A percentile compares a stretch with the other conserved stretches of the same genome.
Evolutionary conservation across 371 early-diverging fungal species (phyloP).

Genomic region (Parasitella parasitica): DNA sequence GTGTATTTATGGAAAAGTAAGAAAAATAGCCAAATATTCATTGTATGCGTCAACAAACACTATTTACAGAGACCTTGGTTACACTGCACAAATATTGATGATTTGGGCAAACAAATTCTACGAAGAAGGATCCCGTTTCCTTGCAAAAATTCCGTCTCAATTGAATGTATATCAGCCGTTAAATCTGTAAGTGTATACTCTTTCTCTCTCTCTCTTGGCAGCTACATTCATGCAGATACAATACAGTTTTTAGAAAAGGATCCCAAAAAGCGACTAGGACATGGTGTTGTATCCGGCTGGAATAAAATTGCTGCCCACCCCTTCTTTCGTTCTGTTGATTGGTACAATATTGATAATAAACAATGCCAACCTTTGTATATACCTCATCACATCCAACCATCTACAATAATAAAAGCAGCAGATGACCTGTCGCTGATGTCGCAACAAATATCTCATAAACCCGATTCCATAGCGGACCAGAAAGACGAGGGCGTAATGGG

Average conservation of each 20-base stretch:
- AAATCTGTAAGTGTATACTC: conserved; percentile 49
- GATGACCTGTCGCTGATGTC: background rate
- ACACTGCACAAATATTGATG: conserved; percentile 36
- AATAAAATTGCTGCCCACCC: conserved; percentile 34
- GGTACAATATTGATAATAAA: conserved; percentile 38
- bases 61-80: conserved; percentile 46
- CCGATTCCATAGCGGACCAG: background rate
- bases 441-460: background rate
- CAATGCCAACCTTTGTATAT: conserved; percentile 47
- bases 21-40: background rate
- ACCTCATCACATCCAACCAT: conserved; percentile 15
- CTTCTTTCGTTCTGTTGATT: conserved; percentile 38
- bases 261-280: conserved; percentile 42
- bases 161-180: conserved; percentile 52
- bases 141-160: conserved; percentile 37
- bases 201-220: too few relatives aligned
- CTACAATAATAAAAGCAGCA: background rate
- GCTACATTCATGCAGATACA: background rate
- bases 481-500: conserved; percentile 14
- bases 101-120: conserved; percentile 48
- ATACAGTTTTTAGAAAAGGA: conserved; percentile 38
- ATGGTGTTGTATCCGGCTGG: conserved; percentile 33
- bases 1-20: conserved; percentile 52
- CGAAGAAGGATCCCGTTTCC: conserved; percentile 43
- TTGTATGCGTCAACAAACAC: background rate